Evolutionary conservation across 2,329 filamentous ascomycete genomes (phyloP).

Genomic region (Neophaeococcomyces mojaviensis): DNA sequence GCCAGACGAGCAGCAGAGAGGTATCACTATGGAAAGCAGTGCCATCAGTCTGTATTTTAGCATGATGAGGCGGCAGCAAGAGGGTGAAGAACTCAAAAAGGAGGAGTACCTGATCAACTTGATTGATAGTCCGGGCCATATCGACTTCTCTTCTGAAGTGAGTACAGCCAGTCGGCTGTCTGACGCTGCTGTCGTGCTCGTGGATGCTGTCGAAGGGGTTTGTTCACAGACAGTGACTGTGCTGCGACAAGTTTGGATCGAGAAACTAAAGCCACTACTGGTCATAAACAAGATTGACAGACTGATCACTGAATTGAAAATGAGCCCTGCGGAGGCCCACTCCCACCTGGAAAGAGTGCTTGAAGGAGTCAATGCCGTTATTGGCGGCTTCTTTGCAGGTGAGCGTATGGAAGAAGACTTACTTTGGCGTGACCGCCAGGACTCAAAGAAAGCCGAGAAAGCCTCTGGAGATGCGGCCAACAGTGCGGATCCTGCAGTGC

Average conservation of each 20-base stretch:
- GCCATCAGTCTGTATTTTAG: slow-evolving; percentile 96
- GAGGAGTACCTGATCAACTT: slow-evolving; percentile 95
- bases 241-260: slow-evolving; percentile 85
- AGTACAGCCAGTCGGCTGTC: slow-evolving; percentile 91
- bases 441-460: slow-evolving; percentile 64
- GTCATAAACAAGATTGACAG: slow-evolving; percentile 99
- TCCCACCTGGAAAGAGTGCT: slow-evolving; percentile 80
- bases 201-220: slow-evolving; percentile 95
- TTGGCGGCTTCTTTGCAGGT: slow-evolving; percentile 95
- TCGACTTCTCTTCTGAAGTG: slow-evolving; percentile 97
- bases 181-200: slow-evolving; percentile 86
- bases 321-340: slow-evolving; percentile 85
- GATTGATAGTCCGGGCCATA: slow-evolving; percentile 96
- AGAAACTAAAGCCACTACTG: slow-evolving; percentile 87
- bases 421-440: slow-evolving; percentile 88
- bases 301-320: slow-evolving; percentile 85
- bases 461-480: slow-evolving; percentile 26
- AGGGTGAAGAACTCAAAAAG: slow-evolving; percentile 59
- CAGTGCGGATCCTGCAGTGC: slow-evolving; percentile 22
- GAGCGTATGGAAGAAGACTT: slow-evolving; percentile 98
- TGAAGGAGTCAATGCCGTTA: slow-evolving; percentile 93
- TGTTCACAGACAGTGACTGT: slow-evolving; percentile 98
- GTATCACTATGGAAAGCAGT: slow-evolving; percentile 99
- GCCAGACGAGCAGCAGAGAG: slow-evolving; percentile 88
- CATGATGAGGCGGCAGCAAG: slow-evolving; percentile 59